A percentile compares a stretch with the other conserved stretches of the same genome.
These are phyloP conservation scores for Crithidia acanthocephali DNA, from an alignment of 208 protist species.

Conservation along the genomic window DNA sequence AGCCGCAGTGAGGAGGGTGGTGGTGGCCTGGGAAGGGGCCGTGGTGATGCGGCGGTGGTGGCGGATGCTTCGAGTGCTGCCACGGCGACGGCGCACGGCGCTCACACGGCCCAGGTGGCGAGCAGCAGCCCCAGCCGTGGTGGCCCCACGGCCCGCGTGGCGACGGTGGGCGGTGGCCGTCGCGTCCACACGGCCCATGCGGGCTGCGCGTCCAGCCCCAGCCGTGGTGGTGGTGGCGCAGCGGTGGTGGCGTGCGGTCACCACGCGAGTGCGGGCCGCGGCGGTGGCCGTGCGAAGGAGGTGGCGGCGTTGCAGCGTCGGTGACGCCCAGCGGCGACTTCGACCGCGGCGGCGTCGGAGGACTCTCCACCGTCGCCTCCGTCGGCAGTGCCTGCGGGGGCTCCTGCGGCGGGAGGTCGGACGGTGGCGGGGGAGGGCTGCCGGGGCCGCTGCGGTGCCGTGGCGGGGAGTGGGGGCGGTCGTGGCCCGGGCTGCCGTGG, in stretches of 20 bases:
- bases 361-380: background rate
- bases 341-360: background rate
- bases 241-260: slow-evolving; percentile 6
- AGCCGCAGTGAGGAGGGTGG: background rate
- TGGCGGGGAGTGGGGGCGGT: background rate
- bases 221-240: slow-evolving; percentile 7
- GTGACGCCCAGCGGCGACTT: background rate
- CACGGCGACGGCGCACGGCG: slow-evolving; percentile 2
- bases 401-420: background rate
- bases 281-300: slow-evolving; percentile 4
- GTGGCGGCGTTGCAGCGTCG: background rate
- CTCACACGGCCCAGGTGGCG: background rate
- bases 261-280: slow-evolving; percentile 3
- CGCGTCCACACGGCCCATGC: background rate
- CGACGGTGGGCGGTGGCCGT: slow-evolving; percentile 4
- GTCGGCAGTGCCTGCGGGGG: background rate
- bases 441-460: background rate
- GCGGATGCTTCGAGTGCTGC: background rate
- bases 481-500: slow-evolving; percentile 1
- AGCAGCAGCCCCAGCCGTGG: background rate
- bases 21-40: background rate
- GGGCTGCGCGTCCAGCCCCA: slow-evolving; percentile 1
- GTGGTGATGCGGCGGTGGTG: background rate
- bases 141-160: background rate
- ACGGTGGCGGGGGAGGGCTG: background rate